Base-by-base conservation (phyloP, 306 rosid species). In the Dalbergia oliveri region DNA sequence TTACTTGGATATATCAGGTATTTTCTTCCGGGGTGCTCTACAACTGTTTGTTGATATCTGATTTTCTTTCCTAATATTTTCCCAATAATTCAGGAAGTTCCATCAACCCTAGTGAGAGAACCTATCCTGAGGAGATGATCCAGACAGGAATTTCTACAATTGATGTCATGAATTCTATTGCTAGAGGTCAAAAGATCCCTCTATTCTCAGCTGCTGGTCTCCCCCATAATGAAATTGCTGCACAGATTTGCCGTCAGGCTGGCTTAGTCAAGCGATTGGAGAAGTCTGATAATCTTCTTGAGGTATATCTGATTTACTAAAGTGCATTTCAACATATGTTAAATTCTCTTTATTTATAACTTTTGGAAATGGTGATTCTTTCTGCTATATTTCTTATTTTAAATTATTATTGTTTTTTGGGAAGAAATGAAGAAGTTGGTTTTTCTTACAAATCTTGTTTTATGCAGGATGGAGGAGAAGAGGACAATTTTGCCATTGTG, bases 151-250 rank as follows among this genome's bases (percentile, higher is more conserved):
- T 96, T 82, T 96, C 99, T 57, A 96, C 99, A 9, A 96, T 96
- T 79, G 99, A 96, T 80, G 99, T 96, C 78, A 96, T 96, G 99
- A 96, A 96, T 83, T 96, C 99, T 82, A 96, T 96, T 88, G 98
- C 98, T 47, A 93, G 99, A 89, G 99, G 99, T 82, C 99, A 96
- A 83, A 96, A 96, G 89, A 96, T 93, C 78, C 99, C 99, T 35
- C 90, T 96, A 59, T 96, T 96, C 87, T 96, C 99, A 45, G 99
- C 99, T 84, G 99, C 99, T 53, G 99, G 99, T 90, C 99, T 96
- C 70, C 98, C 99, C 70, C 99, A 96, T 79, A 96, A 93, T 76
- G 99, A 96, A 89, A 96, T 96, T 18, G 99, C 99, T 82, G 99
- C 99, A 43, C 99, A 96, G 85, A 96, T 96, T 67, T 96, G 99